Conservation (phyloP, 164 flowering plant genomes). For the Aristolochia contorta region DNA sequence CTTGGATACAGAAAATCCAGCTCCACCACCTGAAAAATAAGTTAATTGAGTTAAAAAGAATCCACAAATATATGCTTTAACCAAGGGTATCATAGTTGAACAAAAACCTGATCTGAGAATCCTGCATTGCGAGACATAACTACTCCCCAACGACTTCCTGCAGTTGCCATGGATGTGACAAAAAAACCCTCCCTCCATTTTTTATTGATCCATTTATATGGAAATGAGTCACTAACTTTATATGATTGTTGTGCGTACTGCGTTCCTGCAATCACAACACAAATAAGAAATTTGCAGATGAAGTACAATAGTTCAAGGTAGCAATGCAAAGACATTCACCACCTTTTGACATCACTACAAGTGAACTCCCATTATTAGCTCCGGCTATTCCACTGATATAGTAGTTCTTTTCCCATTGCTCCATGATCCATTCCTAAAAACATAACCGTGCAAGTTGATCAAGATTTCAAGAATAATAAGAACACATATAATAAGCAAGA, state of each 20-base stretch:
- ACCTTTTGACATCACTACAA: constrained; percentile 98
- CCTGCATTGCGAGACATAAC: constrained; percentile 94
- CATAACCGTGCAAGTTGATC: neutral
- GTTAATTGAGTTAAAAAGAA: neutral
- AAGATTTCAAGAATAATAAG: neutral
- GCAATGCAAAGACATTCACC: neutral
- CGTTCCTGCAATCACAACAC: constrained; percentile 38
- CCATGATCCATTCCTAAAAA: constrained; percentile 93
- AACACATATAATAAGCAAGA: neutral
- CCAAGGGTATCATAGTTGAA: neutral
- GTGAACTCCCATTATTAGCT: constrained; percentile 68
- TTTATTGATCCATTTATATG: constrained; percentile 90
- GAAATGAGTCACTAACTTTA: constrained; percentile 87
- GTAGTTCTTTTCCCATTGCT: constrained; percentile 89
- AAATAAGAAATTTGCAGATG: neutral
- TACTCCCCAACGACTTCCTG: constrained; percentile 83
- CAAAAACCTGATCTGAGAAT: constrained; percentile 68
- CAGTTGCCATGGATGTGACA: constrained; percentile 89
- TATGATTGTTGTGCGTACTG: constrained; percentile 83
- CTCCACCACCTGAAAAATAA: constrained; percentile 56
- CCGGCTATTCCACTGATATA: constrained; percentile 93
- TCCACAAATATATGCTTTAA: neutral
- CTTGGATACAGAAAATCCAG: constrained; percentile 85
- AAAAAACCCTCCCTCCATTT: constrained; percentile 88
- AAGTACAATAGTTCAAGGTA: neutral